Evolutionary conservation across 352 stramenopile genomes (phyloP).

Genomic region (Globisporangium acanthophoron): DNA sequence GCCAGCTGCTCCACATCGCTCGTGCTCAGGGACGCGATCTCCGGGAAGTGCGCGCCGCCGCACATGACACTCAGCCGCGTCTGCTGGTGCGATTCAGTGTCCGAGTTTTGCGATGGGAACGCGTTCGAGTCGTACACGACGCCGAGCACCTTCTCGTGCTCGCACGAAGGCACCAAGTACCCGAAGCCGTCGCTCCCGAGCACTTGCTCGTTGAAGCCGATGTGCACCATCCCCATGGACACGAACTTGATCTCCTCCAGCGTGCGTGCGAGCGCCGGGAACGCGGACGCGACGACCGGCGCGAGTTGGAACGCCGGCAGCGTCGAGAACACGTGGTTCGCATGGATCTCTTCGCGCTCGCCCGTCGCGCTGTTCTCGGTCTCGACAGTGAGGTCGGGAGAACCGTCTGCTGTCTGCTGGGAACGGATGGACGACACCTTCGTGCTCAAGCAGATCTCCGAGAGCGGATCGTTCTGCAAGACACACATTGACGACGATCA

Average conservation of each 20-base stretch:
- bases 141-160: slow-evolving; percentile 69
- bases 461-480: slow-evolving; percentile 26
- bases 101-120: slow-evolving; percentile 77
- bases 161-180: slow-evolving; percentile 73
- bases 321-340: slow-evolving; percentile 73
- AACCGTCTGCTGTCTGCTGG: not conserved
- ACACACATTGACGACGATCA: not conserved
- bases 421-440: slow-evolving; percentile 23
- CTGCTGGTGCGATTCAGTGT: slow-evolving; percentile 19
- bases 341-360: slow-evolving; percentile 26
- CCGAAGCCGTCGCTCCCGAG: slow-evolving; percentile 74
- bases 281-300: slow-evolving; percentile 28
- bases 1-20: slow-evolving; percentile 56
- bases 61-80: slow-evolving; percentile 84
- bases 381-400: slow-evolving; percentile 31
- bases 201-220: slow-evolving; percentile 60
- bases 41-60: slow-evolving; percentile 69
- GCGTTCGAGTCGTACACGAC: slow-evolving; percentile 88
- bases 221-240: slow-evolving; percentile 78
- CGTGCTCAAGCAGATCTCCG: slow-evolving; percentile 33
- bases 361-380: slow-evolving; percentile 28
- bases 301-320: slow-evolving; percentile 61
- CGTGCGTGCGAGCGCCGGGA: slow-evolving; percentile 42
- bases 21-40: slow-evolving; percentile 37
- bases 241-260: slow-evolving; percentile 71